Conservation (phyloP, 140 eudicot species). For the Cichorium intybus region DNA sequence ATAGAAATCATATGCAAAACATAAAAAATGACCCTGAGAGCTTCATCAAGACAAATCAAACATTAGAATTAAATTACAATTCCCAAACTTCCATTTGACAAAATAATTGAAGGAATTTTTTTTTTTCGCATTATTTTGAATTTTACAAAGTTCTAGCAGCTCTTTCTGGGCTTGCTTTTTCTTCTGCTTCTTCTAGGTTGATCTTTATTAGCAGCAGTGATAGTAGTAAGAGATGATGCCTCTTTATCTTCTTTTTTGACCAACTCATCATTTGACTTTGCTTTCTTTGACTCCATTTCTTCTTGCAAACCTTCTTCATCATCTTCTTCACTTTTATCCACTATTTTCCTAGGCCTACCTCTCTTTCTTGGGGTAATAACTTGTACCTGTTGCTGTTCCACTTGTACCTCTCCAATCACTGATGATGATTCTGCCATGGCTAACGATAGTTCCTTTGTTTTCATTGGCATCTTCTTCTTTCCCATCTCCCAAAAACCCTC, state of each 20-base stretch:
- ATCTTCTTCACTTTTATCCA: slow-evolving; percentile 38
- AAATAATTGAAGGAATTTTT: slow-evolving; percentile 9
- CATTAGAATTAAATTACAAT: slow-evolving; percentile 18
- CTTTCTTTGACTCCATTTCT: slow-evolving; percentile 31
- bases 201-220: slow-evolving; percentile 7
- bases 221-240: slow-evolving; percentile 12
- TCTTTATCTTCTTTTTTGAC: slow-evolving; percentile 36
- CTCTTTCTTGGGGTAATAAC: slow-evolving; percentile 58
- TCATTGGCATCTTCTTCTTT: slow-evolving; percentile 55
- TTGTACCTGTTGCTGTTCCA: slow-evolving; percentile 37
- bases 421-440: slow-evolving; percentile 63
- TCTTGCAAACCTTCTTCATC: slow-evolving; percentile 25
- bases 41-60: slow-evolving; percentile 13
- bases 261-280: slow-evolving; percentile 33
- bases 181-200: slow-evolving; percentile 53
- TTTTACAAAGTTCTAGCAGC: slow-evolving; percentile 34
- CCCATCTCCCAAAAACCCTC: slow-evolving; percentile 45
- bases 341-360: slow-evolving; percentile 70
- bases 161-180: slow-evolving; percentile 64
- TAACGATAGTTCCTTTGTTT: slow-evolving; percentile 48
- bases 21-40: not conserved
- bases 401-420: slow-evolving; percentile 35
- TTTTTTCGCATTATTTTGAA: not conserved
- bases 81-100: slow-evolving; percentile 17
- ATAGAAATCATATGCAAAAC: not conserved